Base-by-base conservation (phyloP, 306 rosid species). In the Medicago lupulina region DNA sequence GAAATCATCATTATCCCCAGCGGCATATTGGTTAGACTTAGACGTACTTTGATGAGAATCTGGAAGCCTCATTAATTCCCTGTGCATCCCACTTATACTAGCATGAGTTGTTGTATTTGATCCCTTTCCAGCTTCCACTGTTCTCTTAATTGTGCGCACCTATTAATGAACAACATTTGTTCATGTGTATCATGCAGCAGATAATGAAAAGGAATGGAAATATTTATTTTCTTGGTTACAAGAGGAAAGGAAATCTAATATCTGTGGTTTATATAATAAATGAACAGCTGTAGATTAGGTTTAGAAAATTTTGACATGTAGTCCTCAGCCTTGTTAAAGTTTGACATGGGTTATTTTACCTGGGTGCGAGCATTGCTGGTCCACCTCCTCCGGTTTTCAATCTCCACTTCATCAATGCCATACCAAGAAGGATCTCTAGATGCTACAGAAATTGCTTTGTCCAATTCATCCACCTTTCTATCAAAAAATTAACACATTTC, bases 391-490 rank as follows among this genome's bases (percentile, higher is more conserved):
- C 99, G 88, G 55, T 80, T 96, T 85, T 90, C 97, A 85, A 96
- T 80, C 87, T 96, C 99, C n/a, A 57, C 85, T 67, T 84, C 88
- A 75, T 96, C 99, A 86, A 96, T 89, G 66, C 98, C 92, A 88
- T 89, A 96, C 87, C 82, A 85, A 65, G 92, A 62, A 41, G 98
- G 97, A 85, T 96, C 96, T 83, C 92, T 87, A 74, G 99, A 89
- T 62, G 97, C 98, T 54, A 96, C 99, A 78, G 91, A 28, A 79
- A 96, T 88, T 78, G 99, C 89, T 85, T 90, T 96, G 85, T 87
- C 94, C 91, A 96, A 85, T 78, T 92, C 98, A 76, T 96, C 99
- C 81, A 96, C 92, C 99, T 96, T 90, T 87, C 97, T 89, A 96
- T 92, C 91, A 83, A 85, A 89, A 93, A 88, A 86, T 87, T 86